Evolutionary conservation across 2,329 filamentous ascomycete genomes (phyloP).

Genomic region (Chrysoporthe puriensis): DNA sequence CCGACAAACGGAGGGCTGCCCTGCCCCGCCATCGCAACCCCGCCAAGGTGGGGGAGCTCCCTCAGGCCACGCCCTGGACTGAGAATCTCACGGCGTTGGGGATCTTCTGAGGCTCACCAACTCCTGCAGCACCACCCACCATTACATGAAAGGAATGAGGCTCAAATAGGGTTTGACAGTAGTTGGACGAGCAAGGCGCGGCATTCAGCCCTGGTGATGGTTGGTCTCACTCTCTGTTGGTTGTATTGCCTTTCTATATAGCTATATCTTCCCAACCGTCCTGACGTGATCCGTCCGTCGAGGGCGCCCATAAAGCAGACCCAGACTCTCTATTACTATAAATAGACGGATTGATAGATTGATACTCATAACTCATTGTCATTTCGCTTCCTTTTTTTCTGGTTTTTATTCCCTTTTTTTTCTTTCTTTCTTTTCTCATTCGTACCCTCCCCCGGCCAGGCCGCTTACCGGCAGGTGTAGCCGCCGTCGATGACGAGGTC

Average conservation of each 20-base stretch:
- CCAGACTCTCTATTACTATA: neutral
- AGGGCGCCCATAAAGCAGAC: neutral
- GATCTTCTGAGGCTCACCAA: neutral
- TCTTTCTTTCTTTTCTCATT: neutral
- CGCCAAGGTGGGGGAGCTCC: neutral
- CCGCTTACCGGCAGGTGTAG: slow-evolving; percentile 54
- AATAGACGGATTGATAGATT: too few species aligned
- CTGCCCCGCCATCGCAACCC: neutral
- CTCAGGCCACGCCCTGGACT: neutral
- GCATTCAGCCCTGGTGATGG: too few species aligned
- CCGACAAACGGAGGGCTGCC: neutral
- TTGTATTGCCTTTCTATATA: neutral
- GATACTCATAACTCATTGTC: too few species aligned
- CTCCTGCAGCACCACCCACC: neutral
- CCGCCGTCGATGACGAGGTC: slow-evolving; percentile 75
- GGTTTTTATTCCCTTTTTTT: neutral
- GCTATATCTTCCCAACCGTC: neutral
- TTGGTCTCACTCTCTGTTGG: neutral
- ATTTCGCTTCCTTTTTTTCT: neutral
- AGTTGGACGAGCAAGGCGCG: too few species aligned
- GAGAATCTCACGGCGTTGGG: neutral
- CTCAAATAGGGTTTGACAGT: neutral
- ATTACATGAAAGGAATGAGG: neutral
- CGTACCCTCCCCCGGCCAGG: too few species aligned
- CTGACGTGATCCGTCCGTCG: neutral